These are phyloP conservation scores for Exophiala calicioides DNA, from an alignment of 2,329 filamentous ascomycete species.

Conservation along the genomic window DNA sequence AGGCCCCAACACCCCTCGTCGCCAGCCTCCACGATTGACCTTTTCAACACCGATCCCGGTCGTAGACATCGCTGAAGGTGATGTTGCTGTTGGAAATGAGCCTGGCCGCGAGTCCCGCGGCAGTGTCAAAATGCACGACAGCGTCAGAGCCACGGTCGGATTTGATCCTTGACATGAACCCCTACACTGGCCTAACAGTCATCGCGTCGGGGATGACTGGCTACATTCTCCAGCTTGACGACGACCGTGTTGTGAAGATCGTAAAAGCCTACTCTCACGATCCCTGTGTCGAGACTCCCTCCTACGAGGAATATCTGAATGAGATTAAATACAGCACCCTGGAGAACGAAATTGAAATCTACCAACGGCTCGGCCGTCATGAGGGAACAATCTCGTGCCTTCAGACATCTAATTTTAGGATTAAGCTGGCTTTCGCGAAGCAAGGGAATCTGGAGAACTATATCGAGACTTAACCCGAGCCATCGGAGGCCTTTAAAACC, in stretches of 20 bases:
- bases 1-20: too few species aligned
- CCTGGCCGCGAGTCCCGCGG: too few species aligned
- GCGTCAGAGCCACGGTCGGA: slow-evolving; percentile 1
- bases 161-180: slow-evolving; percentile 12
- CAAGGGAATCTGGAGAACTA: slow-evolving; percentile 24
- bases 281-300: slow-evolving; percentile 1
- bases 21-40: too few species aligned
- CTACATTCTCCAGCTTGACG: slow-evolving; percentile 21
- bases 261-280: slow-evolving; percentile 15
- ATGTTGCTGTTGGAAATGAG: too few species aligned
- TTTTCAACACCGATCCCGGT: too few species aligned
- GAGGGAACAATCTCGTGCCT: slow-evolving; percentile 27
- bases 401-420: slow-evolving; percentile 25
- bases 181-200: slow-evolving; percentile 17
- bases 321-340: slow-evolving; percentile 26
- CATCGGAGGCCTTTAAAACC: slow-evolving; percentile 20
- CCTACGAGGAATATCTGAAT: slow-evolving; percentile 25
- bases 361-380: slow-evolving; percentile 23
- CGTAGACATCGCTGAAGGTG: too few species aligned
- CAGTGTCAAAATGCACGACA: too few species aligned
- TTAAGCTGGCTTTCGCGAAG: slow-evolving; percentile 27
- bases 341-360: slow-evolving; percentile 26
- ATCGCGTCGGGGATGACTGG: slow-evolving; percentile 23
- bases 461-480: slow-evolving; percentile 23
- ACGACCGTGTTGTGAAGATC: slow-evolving; percentile 23